Conservation (phyloP, 306 rosid species). For the Prunus davidiana region DNA sequence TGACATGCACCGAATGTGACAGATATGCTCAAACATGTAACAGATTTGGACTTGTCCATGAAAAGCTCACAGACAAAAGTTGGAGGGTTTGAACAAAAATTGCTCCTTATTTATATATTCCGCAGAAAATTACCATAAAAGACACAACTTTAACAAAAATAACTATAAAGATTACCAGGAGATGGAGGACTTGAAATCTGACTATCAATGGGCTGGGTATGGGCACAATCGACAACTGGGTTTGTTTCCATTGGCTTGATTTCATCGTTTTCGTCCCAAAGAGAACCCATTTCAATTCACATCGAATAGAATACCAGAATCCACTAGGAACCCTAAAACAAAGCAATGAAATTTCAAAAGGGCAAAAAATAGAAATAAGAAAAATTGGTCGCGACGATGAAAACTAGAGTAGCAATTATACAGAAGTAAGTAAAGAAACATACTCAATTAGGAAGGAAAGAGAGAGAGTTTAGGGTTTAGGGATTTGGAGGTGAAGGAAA, state of each 20-base stretch:
- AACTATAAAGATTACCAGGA: slow-evolving; percentile 25
- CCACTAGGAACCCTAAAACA: slow-evolving; percentile 1
- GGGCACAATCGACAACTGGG: slow-evolving; percentile 14
- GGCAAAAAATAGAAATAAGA: not conserved
- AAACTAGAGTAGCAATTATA: not conserved
- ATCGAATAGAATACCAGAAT: not conserved
- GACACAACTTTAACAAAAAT: not conserved
- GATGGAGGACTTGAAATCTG: slow-evolving; percentile 24
- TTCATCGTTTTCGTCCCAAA: slow-evolving; percentile 23
- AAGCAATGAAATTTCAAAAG: not conserved
- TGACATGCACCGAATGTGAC: not conserved
- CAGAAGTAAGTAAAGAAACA: not conserved
- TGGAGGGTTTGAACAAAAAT: not conserved
- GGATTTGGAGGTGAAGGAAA: slow-evolving; percentile 16
- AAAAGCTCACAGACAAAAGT: not conserved
- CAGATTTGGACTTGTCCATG: not conserved
- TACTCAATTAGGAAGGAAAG: not conserved
- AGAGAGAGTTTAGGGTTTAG: slow-evolving; percentile 3
- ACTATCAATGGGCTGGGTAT: slow-evolving; percentile 41
- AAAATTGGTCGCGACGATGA: not conserved
- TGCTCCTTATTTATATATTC: not conserved
- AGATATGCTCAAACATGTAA: not conserved
- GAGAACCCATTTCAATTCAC: slow-evolving; percentile 34
- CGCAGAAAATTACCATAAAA: not conserved
- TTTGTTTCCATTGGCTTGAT: slow-evolving; percentile 5